Percentiles rank a stretch among this genome's conserved stretches.
Conservation (phyloP, 257 asterid species). For the Petunia secreta region DNA sequence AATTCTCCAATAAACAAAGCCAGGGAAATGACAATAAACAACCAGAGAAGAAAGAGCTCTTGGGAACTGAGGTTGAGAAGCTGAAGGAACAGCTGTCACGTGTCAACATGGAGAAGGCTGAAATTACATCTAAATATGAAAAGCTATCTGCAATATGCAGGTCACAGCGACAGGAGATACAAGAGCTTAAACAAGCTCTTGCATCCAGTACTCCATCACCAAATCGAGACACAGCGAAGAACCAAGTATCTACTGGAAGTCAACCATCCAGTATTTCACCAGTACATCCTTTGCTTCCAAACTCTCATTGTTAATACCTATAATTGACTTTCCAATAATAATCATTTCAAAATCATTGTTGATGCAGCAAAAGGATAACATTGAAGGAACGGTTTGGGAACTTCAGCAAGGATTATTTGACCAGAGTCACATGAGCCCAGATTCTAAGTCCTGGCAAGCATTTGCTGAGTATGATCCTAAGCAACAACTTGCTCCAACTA, state of each 20-base stretch:
- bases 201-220: conserved; percentile 76
- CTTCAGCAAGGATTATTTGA: conserved; percentile 70
- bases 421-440: conserved; percentile 57
- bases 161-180: conserved; percentile 92
- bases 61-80: conserved; percentile 80
- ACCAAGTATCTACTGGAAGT: conserved; percentile 54
- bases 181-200: conserved; percentile 77
- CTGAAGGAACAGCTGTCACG: conserved; percentile 76
- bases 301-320: background rate
- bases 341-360: background rate
- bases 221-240: conserved; percentile 49
- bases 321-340: background rate
- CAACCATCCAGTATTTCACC: conserved; percentile 47
- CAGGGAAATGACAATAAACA: conserved; percentile 48
- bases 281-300: conserved; percentile 41
- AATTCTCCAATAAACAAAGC: conserved; percentile 56
- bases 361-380: conserved; percentile 55
- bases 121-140: conserved; percentile 79
- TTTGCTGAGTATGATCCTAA: conserved; percentile 59
- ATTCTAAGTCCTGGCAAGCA: conserved; percentile 83
- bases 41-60: conserved; percentile 54
- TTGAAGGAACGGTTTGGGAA: conserved; percentile 82
- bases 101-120: conserved; percentile 72
- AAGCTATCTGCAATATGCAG: conserved; percentile 91
- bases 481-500: conserved; percentile 40